These are phyloP conservation scores for Raphanus hybrid DNA, from an alignment of 441 rosid species.

Conservation along the genomic window DNA sequence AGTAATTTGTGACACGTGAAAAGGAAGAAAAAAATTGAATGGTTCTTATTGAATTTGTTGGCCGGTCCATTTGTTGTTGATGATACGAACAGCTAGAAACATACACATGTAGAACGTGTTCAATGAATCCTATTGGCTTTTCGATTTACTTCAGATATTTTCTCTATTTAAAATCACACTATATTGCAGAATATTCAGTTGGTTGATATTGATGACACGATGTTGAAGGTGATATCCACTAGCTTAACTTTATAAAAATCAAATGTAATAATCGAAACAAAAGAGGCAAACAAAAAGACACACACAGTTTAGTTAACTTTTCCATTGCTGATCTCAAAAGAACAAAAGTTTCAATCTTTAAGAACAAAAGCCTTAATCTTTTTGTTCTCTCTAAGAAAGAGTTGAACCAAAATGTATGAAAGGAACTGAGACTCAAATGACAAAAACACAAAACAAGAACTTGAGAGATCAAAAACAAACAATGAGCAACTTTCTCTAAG, in stretches of 20 bases:
- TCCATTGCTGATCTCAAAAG: not conserved
- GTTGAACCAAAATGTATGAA: not conserved
- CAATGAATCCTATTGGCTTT: not conserved
- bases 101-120: conserved; percentile 38
- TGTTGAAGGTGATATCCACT: conserved; percentile 21
- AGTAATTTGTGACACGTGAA: conserved; percentile 21
- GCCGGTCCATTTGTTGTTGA: conserved; percentile 37
- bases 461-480: conserved; percentile 16
- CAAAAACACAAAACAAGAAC: conserved; percentile 15
- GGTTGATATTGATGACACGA: conserved; percentile 10
- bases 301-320: not conserved
- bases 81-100: conserved; percentile 26
- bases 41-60: conserved; percentile 33
- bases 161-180: not conserved
- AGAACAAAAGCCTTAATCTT: not conserved
- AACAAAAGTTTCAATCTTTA: not conserved
- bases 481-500: conserved; percentile 26
- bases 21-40: not conserved
- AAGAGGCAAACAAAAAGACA: not conserved
- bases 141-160: not conserved
- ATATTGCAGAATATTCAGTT: conserved; percentile 25
- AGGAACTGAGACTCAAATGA: not conserved
- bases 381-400: not conserved
- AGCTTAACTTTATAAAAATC: conserved; percentile 42
- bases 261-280: conserved; percentile 49